A percentile compares a stretch with the other conserved stretches of the same genome.
phyloP scores from a whole-genome alignment of 1,284 basidiomycete genomes.

The Psilocybe mexicana region DNA sequence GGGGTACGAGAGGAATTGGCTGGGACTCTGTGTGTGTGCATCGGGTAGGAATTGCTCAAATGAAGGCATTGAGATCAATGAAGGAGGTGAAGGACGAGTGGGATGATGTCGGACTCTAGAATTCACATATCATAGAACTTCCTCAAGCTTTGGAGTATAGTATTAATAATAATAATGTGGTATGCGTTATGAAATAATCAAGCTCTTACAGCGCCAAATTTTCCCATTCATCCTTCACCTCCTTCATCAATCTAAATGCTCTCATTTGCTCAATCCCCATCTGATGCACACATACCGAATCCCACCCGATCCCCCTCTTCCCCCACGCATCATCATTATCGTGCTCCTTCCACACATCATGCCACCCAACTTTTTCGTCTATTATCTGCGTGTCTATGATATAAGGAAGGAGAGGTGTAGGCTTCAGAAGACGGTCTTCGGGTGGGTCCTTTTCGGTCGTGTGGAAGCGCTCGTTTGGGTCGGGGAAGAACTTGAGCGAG shows the following conservation, averaged over 20 bases:
- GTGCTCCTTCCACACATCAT: not conserved
- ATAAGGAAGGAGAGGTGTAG: not conserved
- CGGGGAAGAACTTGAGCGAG: not conserved
- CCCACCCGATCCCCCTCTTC: not conserved
- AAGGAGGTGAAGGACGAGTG: not conserved
- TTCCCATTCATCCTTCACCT: not conserved
- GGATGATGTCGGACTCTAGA: not conserved
- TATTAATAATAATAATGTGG: too few species aligned
- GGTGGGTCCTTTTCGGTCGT: not conserved
- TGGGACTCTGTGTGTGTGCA: constrained; percentile 5
- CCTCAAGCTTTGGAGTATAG: too few species aligned
- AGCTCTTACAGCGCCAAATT: too few species aligned
- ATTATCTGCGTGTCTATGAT: not conserved
- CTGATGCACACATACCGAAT: not conserved
- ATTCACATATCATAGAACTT: not conserved
- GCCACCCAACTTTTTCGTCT: constrained; percentile 1
- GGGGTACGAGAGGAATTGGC: not conserved
- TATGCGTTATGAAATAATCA: too few species aligned
- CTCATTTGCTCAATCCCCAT: not conserved
- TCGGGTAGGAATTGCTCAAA: not conserved
- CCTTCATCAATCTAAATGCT: not conserved
- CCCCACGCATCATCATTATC: not conserved
- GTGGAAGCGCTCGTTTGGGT: not conserved
- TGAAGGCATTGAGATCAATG: constrained; percentile 2
- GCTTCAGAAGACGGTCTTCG: not conserved